Evolutionary conservation across 805 yeast genomes (phyloP).

Genomic region (Kodamaea leandrae): DNA sequence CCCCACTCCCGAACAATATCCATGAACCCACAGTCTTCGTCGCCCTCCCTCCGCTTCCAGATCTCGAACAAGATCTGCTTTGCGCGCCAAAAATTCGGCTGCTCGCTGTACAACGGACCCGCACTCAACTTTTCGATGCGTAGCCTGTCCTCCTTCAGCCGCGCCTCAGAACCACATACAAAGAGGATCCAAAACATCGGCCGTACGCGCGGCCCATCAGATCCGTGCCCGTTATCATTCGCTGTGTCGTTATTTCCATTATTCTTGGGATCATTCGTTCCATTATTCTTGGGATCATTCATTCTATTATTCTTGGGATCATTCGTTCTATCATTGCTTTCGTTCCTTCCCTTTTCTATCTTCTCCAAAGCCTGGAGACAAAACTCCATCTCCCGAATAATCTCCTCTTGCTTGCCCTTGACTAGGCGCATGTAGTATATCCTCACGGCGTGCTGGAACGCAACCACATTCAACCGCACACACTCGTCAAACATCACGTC

Average conservation of each 20-base stretch:
- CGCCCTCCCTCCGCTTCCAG: conserved; percentile 41
- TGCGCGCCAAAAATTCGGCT: conserved; percentile 50
- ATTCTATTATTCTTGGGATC: too few relatives aligned
- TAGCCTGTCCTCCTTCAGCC: conserved; percentile 26
- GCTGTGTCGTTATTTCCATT: too few relatives aligned
- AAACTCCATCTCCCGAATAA: not conserved
- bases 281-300: too few relatives aligned
- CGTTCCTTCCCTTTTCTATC: not conserved
- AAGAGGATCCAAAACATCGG: conserved; percentile 51
- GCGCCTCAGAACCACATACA: conserved; percentile 35
- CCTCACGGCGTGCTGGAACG: conserved; percentile 43
- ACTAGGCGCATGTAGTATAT: conserved; percentile 47
- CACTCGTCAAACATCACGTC: conserved; percentile 37
- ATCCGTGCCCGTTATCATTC: not conserved
- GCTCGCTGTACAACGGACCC: conserved; percentile 20
- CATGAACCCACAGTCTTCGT: conserved; percentile 46
- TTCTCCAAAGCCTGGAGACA: conserved; percentile 7
- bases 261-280: too few relatives aligned
- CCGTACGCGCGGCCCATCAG: conserved; percentile 17
- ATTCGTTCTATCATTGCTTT: too few relatives aligned
- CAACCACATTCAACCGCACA: conserved; percentile 32
- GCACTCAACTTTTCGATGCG: conserved; percentile 30
- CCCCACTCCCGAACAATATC: conserved; percentile 58
- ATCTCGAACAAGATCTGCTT: conserved; percentile 53
- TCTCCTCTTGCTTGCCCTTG: conserved; percentile 19